Percentiles rank a stretch among this genome's conserved stretches.
Evolutionary conservation across 345 rosid species (phyloP).

Genomic region (Linum trigynum): DNA sequence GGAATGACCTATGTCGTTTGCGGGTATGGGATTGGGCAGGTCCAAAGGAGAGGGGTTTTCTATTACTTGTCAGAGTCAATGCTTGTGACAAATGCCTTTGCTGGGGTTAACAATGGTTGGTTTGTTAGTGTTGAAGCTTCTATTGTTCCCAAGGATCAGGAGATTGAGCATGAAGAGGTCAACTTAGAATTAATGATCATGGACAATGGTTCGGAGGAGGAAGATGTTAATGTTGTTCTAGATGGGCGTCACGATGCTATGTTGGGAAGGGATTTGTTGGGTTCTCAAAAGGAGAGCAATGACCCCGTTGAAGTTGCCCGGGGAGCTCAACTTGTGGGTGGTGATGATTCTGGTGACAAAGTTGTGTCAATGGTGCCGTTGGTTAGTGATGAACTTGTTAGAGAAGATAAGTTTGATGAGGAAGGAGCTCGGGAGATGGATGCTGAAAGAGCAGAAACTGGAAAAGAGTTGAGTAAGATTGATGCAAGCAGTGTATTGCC

Average conservation of each 20-base stretch:
- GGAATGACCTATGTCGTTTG: neutral
- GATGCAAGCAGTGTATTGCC: neutral
- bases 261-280: constrained; percentile 6
- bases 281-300: constrained; percentile 13
- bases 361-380: constrained; percentile 6
- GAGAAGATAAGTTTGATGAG: constrained; percentile 7
- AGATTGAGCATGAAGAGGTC: constrained; percentile 3
- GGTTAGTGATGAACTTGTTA: constrained; percentile 8
- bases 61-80: constrained; percentile 47
- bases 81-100: constrained; percentile 38
- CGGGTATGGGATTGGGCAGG: constrained; percentile 21
- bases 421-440: neutral
- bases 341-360: neutral
- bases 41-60: constrained; percentile 35
- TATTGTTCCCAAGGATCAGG: constrained; percentile 13
- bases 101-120: constrained; percentile 34
- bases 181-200: neutral
- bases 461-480: constrained; percentile 3
- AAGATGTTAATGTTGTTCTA: constrained; percentile 14
- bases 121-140: constrained; percentile 45
- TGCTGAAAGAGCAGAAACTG: constrained; percentile 9
- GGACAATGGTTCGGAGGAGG: constrained; percentile 2
- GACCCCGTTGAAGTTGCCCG: constrained; percentile 4
- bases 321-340: constrained; percentile 4
- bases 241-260: constrained; percentile 11